A percentile compares a stretch with the other conserved stretches of the same genome.
Evolutionary conservation across 257 asterid species (phyloP).

Genomic region (Sherardia arvensis): DNA sequence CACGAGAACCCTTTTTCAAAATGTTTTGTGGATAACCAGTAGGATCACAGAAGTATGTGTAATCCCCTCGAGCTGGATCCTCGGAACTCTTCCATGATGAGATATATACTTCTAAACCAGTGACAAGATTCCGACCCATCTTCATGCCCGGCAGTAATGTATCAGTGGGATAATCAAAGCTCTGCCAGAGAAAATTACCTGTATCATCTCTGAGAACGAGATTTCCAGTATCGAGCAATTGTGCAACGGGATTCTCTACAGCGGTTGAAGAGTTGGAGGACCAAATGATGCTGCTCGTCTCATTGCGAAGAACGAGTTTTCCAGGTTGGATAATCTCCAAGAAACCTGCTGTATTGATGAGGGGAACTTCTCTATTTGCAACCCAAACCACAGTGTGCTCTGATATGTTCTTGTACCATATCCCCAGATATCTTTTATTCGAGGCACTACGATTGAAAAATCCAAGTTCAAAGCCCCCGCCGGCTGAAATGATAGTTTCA

Average conservation of each 20-base stretch:
- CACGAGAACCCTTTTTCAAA: neutral
- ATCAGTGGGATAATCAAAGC: conserved; percentile 39
- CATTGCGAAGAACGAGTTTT: conserved; percentile 20
- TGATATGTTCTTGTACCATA: conserved; percentile 35
- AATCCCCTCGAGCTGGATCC: conserved; percentile 33
- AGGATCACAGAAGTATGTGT: conserved; percentile 14
- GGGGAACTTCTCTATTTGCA: conserved; percentile 24
- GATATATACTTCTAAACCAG: conserved; percentile 18
- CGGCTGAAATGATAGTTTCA: conserved; percentile 29
- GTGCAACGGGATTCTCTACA: conserved; percentile 22
- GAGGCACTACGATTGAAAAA: conserved; percentile 33
- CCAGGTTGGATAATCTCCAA: conserved; percentile 21
- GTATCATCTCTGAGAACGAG: conserved; percentile 29
- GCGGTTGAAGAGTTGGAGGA: conserved; percentile 24
- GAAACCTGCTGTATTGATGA: conserved; percentile 11
- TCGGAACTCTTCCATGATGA: conserved; percentile 33
- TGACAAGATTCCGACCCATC: conserved; percentile 12
- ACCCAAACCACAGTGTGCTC: conserved; percentile 32
- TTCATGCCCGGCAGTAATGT: conserved; percentile 27
- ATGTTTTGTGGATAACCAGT: conserved; percentile 29
- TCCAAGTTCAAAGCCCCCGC: conserved; percentile 33
- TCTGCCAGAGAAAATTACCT: conserved; percentile 36
- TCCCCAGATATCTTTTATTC: conserved; percentile 29
- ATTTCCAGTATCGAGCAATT: conserved; percentile 38
- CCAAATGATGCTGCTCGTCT: conserved; percentile 23